Evolutionary conservation across 2,329 filamentous ascomycete species (phyloP), one percentile per base, ranked within the genome.

Genomic region (Aspergillus viridinutans): DNA sequence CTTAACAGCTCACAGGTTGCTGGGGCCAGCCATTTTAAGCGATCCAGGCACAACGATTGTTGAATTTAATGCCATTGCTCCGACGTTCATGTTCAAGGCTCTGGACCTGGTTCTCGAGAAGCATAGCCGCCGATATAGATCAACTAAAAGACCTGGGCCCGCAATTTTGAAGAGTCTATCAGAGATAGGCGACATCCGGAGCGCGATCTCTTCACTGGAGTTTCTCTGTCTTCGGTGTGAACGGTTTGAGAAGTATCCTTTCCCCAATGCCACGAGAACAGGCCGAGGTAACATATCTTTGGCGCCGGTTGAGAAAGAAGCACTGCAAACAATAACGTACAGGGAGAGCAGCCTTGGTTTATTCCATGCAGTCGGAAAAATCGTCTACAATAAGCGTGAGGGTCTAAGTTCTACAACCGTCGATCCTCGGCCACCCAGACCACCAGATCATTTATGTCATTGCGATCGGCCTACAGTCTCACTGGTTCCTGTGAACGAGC

Each of bases 321-420:
- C 86, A 4, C 74, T 97, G 9, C 85, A 91, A 67, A 78, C 94
- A 58, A 84, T 97, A 23, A 91, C 90, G 0, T 90, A 92, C 67
- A 85, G 94, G 55, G 94, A 97, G 75, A 88, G 90, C 17, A 96
- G 88, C 61, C 79, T 99, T 2, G 94, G 93, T 1, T 91, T 99
- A 52, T 99, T 99, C 69, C 94, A 99, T 72, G 92, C 94, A 0
- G 90, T 97, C 12, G 94, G 93, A 3, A 97, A 94, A 70, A 90
- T 99, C 2, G 87, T 97, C 0, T 96, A 97, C 77, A 99, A 99
- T 77, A 99, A 97, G 72, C 84, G 94, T 49, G 83, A 89, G 23
- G 85, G 88, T 55, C 28, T 70, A 59, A 49, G 72, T 74, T 63
- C 69, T 43, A 56, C 68, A 42, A 58, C 69, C 48, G 57, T 70